phyloP scores from a whole-genome alignment of 2,329 filamentous ascomycete species.

The Fusarium veterinarium region DNA sequence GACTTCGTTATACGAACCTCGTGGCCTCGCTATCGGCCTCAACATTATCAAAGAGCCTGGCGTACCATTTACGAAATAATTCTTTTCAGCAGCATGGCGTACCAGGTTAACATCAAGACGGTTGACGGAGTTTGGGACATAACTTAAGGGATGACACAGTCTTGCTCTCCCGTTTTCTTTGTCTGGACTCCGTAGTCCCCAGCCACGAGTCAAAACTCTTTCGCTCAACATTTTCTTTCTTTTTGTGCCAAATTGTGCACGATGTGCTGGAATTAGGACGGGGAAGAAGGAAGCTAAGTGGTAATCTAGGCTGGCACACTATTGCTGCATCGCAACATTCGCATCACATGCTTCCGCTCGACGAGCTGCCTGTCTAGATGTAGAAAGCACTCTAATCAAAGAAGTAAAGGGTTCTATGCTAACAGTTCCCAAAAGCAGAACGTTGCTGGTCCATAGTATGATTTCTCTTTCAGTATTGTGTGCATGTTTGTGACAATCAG shows the following conservation, averaged over 20 bases:
- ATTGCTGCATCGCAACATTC: constrained; percentile 13
- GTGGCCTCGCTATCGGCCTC: constrained; percentile 12
- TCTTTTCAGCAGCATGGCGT: constrained; percentile 45
- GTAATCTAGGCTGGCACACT: background rate
- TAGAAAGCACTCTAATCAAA: constrained; percentile 8
- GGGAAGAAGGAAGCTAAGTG: constrained; percentile 12
- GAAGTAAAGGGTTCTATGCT: constrained; percentile 13
- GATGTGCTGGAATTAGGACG: constrained; percentile 26
- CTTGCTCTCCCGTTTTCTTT: constrained; percentile 35
- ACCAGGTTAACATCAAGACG: constrained; percentile 37
- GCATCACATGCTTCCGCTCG: constrained; percentile 5
- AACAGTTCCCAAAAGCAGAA: background rate
- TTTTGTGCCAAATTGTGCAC: constrained; percentile 26
- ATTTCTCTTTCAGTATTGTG: constrained; percentile 19
- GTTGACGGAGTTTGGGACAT: constrained; percentile 41
- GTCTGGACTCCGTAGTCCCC: constrained; percentile 19
- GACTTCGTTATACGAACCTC: constrained; percentile 24
- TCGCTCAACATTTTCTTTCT: constrained; percentile 20
- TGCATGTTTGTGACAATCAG: constrained; percentile 17
- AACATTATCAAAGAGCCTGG: constrained; percentile 28
- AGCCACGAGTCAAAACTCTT: constrained; percentile 21
- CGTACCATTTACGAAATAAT: constrained; percentile 41
- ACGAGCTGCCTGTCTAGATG: constrained; percentile 7
- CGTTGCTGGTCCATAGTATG: background rate
- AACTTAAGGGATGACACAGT: constrained; percentile 22